Evolutionary conservation across 2,329 filamentous ascomycete species (phyloP), one percentile per base, ranked within the genome.

Genomic region (Blastomyces emzantsi): DNA sequence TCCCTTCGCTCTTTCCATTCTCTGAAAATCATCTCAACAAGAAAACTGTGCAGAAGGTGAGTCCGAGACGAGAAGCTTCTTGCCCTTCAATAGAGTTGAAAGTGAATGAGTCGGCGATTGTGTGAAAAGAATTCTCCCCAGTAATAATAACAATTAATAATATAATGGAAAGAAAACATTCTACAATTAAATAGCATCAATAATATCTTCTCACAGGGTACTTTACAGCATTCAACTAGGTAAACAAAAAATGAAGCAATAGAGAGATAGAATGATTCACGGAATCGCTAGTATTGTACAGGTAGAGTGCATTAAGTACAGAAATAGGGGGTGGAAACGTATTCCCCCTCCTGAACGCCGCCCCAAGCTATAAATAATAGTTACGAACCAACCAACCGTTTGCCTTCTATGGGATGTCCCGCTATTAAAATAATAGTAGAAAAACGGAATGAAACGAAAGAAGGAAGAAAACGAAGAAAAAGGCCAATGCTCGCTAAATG

Each of bases 401-500:
- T 11, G n/a, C 30, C 54, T 39, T n/a, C n/a, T 36, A 13, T 56
- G n/a, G 17, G 13, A 17, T 13, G 13, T 28, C 49, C 11, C 36
- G 17, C 15, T 45, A 36, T 57, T 52, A 52, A 57, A 57, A 57
- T 25, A 7, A 57, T 39, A 39, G 19, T 22, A 39, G 11, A 13
- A 59, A 60, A 0, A 19, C 3, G 13, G n/a, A 33, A 19, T 0
- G 15, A 33, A 13, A 17, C 25, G 17, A 25, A 19, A 17, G 25
- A 49, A 22, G 36, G 7, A 39, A 49, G n/a, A 49, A 3, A 22
- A 13, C 11, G n/a, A 22, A 25, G n/a, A 7, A 49, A 49, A 33
- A 15, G 19, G 39, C 39, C 56, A 59, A 59, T 59, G 22, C 39
- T 28, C 57, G 41, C 57, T 59, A 45, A 47, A 59, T 59, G 19